phyloP scores from a whole-genome alignment of 106 monocot species.

The Dendrobium catenatum region DNA sequence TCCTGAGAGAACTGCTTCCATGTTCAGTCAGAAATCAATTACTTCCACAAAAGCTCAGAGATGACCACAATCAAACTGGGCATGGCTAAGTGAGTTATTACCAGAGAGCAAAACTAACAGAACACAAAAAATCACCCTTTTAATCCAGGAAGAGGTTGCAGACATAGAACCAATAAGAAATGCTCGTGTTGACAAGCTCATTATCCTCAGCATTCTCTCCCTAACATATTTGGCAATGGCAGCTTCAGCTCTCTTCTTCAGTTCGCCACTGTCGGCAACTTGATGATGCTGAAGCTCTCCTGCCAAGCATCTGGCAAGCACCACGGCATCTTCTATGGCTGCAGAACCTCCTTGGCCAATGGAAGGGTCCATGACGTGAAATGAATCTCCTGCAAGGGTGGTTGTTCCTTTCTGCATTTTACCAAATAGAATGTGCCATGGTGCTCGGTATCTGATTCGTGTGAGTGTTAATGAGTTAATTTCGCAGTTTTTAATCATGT shows the following conservation, averaged over 20 bases:
- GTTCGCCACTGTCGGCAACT: neutral
- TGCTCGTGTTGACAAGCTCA: slow-evolving; percentile 13
- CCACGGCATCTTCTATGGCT: slow-evolving; percentile 30
- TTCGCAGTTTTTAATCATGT: slow-evolving; percentile 23
- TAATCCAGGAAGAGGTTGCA: slow-evolving; percentile 7
- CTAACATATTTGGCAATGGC: neutral
- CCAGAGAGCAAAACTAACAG: slow-evolving; percentile 7
- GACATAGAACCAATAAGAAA: slow-evolving; percentile 9
- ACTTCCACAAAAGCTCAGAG: slow-evolving; percentile 1
- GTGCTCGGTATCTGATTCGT: slow-evolving; percentile 24
- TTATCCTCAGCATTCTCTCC: slow-evolving; percentile 18
- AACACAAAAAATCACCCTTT: neutral
- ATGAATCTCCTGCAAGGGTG: slow-evolving; percentile 36
- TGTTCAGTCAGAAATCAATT: too few relatives aligned
- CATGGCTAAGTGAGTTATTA: slow-evolving; percentile 4
- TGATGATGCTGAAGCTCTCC: neutral
- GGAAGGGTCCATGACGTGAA: slow-evolving; percentile 23
- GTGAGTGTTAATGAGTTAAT: slow-evolving; percentile 9
- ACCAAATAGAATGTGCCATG: slow-evolving; percentile 18
- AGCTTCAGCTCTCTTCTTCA: slow-evolving; percentile 3
- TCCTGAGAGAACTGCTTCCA: too few relatives aligned
- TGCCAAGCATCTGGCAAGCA: slow-evolving; percentile 30
- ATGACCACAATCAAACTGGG: slow-evolving; percentile 18
- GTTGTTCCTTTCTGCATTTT: slow-evolving; percentile 3
- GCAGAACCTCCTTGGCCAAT: slow-evolving; percentile 26